Percentiles rank a stretch among this genome's conserved stretches.
Conservation (phyloP, 2,329 filamentous ascomycete species). For the Trichoderma sp. region DNA sequence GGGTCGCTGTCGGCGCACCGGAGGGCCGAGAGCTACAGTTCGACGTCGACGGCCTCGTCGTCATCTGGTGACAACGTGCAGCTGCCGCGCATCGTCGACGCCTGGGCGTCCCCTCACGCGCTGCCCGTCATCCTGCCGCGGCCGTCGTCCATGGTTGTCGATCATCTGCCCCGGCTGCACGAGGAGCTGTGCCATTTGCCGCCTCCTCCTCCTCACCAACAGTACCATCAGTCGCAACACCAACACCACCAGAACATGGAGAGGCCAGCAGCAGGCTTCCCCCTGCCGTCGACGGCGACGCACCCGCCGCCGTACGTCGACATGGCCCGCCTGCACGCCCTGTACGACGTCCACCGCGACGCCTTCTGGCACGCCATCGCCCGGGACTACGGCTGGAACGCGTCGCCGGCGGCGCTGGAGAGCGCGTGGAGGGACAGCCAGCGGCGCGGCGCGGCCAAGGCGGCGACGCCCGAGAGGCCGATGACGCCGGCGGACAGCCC, state of each 20-base stretch:
- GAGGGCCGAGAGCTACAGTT: constrained; percentile 49
- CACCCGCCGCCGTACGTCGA: constrained; percentile 55
- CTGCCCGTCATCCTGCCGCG: constrained; percentile 68
- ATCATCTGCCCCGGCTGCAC: constrained; percentile 47
- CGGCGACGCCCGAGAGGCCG: constrained; percentile 47
- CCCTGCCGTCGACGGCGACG: constrained; percentile 40
- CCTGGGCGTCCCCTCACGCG: constrained; percentile 47
- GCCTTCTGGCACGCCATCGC: constrained; percentile 75
- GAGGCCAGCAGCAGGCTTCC: constrained; percentile 51
- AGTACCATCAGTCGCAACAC: constrained; percentile 11
- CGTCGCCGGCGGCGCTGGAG: constrained; percentile 65
- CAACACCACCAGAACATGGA: constrained; percentile 58
- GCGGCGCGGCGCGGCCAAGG: constrained; percentile 29
- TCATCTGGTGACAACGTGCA: constrained; percentile 51
- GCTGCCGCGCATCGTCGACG: constrained; percentile 56
- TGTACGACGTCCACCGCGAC: constrained; percentile 70
- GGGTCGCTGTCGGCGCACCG: constrained; percentile 54
- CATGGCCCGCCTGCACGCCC: constrained; percentile 65
- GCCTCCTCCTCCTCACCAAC: constrained; percentile 42
- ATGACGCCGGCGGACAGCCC: constrained; percentile 58
- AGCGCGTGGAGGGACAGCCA: constrained; percentile 65
- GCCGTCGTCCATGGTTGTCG: constrained; percentile 56
- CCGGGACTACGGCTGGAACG: constrained; percentile 67
- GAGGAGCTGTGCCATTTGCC: constrained; percentile 52
- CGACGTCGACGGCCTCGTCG: constrained; percentile 44